Evolutionary conservation across 225 moss, liverwort and hornwort genomes (phyloP).

Genomic region (Polytrichum formosum): DNA sequence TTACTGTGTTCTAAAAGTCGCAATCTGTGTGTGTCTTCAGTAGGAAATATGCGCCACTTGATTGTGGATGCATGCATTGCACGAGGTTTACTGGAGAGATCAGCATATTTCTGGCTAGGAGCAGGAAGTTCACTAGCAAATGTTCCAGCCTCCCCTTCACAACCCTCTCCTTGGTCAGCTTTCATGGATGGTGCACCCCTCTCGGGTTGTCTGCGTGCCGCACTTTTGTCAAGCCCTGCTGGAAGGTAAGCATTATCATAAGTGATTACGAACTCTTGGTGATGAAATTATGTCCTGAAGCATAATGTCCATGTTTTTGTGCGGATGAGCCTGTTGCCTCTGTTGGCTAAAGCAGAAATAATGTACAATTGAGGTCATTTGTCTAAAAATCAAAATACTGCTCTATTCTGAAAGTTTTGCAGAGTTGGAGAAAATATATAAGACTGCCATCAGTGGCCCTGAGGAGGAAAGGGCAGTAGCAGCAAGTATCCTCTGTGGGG

Average conservation of each 20-base stretch:
- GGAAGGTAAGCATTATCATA: slow-evolving; percentile 57
- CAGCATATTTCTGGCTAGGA: slow-evolving; percentile 85
- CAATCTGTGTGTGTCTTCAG: slow-evolving; percentile 26
- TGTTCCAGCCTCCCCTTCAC: slow-evolving; percentile 45
- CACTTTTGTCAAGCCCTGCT: slow-evolving; percentile 69
- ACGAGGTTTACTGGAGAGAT: slow-evolving; percentile 74
- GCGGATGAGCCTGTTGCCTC: no score
- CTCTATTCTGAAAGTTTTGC: slow-evolving; percentile 50
- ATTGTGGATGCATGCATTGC: slow-evolving; percentile 93
- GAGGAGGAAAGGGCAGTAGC: slow-evolving; percentile 91
- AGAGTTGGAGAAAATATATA: slow-evolving; percentile 83
- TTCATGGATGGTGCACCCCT: slow-evolving; percentile 95
- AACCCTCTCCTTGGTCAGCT: slow-evolving; percentile 71
- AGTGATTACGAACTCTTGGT: not conserved
- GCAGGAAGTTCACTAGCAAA: slow-evolving; percentile 47
- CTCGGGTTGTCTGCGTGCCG: slow-evolving; percentile 52
- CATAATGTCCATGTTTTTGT: no score
- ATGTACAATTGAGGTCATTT: no score
- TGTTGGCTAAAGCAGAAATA: no score
- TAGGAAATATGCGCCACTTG: slow-evolving; percentile 79
- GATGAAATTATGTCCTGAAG: no score
- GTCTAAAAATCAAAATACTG: no score
- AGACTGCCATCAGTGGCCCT: slow-evolving; percentile 68
- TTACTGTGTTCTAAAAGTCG: no score
- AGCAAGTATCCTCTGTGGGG: slow-evolving; percentile 89